Percentiles rank a stretch among this genome's conserved stretches.
Conservation (phyloP, 352 stramenopile species). For the Globisporangium iwayamae region DNA sequence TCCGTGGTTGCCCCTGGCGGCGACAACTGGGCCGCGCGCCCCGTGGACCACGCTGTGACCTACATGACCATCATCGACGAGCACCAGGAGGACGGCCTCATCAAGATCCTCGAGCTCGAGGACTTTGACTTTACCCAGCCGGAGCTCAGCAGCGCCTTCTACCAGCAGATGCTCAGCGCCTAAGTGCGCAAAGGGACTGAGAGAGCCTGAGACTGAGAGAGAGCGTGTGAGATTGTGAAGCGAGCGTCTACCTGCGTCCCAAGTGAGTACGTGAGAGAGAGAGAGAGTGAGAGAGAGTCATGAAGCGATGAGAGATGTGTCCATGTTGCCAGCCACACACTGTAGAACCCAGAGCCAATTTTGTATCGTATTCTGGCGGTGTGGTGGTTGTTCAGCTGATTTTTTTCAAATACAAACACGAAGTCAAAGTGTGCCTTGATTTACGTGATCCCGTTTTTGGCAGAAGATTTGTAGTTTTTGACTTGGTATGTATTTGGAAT, state of each 20-base stretch:
- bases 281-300: neutral
- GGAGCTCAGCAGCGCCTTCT: neutral
- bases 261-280: neutral
- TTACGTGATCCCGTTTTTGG: neutral
- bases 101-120: conserved; percentile 34
- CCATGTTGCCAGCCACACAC: neutral
- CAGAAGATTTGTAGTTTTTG: neutral
- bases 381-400: neutral
- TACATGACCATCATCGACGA: conserved; percentile 40
- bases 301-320: neutral
- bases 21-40: conserved; percentile 35
- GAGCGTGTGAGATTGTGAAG: neutral
- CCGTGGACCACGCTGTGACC: conserved; percentile 19
- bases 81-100: conserved; percentile 13
- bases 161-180: conserved; percentile 11
- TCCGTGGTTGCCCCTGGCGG: conserved; percentile 17
- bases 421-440: neutral
- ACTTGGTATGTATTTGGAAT: too few relatives aligned
- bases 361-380: neutral
- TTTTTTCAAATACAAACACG: neutral
- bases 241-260: neutral
- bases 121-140: conserved; percentile 25
- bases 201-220: neutral
- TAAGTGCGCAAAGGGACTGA: neutral
- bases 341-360: neutral